A percentile compares a stretch with the other conserved stretches of the same genome.
Conservation (phyloP, 164 flowering plant genomes). For the Stephania yunnanensis region DNA sequence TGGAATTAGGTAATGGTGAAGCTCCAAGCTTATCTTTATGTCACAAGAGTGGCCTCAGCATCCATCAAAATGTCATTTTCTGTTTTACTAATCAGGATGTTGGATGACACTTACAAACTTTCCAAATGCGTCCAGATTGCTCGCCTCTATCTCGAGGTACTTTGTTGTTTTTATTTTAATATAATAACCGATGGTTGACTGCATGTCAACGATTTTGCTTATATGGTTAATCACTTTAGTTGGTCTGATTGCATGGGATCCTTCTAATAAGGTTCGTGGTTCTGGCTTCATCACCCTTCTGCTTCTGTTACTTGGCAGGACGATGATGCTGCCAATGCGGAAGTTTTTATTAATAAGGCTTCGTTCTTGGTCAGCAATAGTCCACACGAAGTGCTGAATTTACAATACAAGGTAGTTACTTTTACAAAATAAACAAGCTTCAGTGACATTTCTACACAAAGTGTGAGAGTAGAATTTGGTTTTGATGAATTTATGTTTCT, state of each 20-base stretch:
- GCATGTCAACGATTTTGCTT: background rate
- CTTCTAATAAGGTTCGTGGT: background rate
- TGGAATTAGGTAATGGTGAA: conserved; percentile 66
- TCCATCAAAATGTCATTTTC: background rate
- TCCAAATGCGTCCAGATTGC: conserved; percentile 98
- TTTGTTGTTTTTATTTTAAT: background rate
- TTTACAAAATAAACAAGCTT: background rate
- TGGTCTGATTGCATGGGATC: background rate
- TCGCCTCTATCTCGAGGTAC: conserved; percentile 94
- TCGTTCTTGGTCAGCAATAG: conserved; percentile 92
- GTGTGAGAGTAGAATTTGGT: background rate
- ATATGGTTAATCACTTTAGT: background rate
- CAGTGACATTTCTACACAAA: background rate
- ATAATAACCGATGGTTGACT: background rate
- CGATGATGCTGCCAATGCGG: conserved; percentile 98
- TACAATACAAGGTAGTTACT: conserved; percentile 75
- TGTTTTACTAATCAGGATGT: conserved; percentile 40
- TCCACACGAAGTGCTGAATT: conserved; percentile 81
- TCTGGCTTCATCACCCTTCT: background rate
- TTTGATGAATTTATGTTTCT: background rate
- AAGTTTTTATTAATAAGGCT: conserved; percentile 90
- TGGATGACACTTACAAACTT: conserved; percentile 81
- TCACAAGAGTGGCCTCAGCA: background rate
- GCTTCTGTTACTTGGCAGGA: conserved; percentile 48
- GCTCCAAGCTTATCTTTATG: conserved; percentile 2